Conservation (phyloP, 495 filamentous ascomycete species). For the Jackrogersella multiformis region DNA sequence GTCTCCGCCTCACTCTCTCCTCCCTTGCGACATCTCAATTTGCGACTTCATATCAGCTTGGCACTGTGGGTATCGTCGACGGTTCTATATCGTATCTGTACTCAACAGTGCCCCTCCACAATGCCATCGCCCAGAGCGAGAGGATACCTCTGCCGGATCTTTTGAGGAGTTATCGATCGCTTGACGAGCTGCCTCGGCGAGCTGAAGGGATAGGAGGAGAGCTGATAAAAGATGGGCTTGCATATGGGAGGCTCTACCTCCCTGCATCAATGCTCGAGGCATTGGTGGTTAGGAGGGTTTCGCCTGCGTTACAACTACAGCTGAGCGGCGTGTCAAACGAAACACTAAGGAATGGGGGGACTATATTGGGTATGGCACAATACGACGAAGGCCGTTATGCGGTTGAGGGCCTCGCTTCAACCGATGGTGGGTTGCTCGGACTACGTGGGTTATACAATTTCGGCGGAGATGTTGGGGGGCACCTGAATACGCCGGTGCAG, state of each 20-base stretch:
- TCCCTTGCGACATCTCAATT: conserved; percentile 92
- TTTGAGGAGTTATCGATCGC: conserved; percentile 54
- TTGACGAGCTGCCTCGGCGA: conserved; percentile 50
- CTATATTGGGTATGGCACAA: conserved; percentile 80
- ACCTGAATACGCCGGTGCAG: conserved; percentile 39
- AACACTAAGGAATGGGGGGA: conserved; percentile 76
- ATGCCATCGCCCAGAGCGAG: conserved; percentile 57
- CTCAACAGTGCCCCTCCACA: conserved; percentile 75
- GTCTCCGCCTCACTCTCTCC: conserved; percentile 83
- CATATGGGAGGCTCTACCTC: conserved; percentile 91
- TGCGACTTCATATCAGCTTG: conserved; percentile 88
- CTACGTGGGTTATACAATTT: conserved; percentile 94
- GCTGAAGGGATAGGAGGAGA: conserved; percentile 36
- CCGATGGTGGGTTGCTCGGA: conserved; percentile 88
- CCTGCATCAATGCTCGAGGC: conserved; percentile 86
- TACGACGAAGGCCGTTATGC: conserved; percentile 89
- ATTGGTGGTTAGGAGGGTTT: conserved; percentile 82
- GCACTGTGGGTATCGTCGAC: conserved; percentile 85
- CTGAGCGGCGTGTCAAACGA: conserved; percentile 83
- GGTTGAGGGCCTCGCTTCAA: conserved; percentile 89
- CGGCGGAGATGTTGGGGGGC: conserved; percentile 76
- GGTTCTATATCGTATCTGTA: conserved; percentile 93
- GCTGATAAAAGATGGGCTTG: conserved; percentile 62
- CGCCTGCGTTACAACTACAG: conserved; percentile 79
- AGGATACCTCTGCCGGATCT: conserved; percentile 58